A percentile compares a stretch with the other conserved stretches of the same genome.
Evolutionary conservation across 2,329 filamentous ascomycete genomes (phyloP).

Genomic region (Furcasterigmium furcatum): DNA sequence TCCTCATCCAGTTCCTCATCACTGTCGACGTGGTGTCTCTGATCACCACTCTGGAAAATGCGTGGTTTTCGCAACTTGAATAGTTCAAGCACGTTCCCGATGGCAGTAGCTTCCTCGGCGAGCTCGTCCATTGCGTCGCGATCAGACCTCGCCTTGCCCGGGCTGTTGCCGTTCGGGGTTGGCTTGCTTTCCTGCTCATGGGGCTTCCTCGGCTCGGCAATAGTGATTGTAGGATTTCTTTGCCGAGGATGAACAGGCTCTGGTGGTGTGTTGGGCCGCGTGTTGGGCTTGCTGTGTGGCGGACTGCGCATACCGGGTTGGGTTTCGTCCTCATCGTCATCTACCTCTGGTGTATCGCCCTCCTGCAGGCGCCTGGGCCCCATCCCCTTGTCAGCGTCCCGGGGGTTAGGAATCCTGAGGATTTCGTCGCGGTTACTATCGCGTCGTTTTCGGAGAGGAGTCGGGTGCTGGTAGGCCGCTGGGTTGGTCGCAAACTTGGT

Average conservation of each 20-base stretch:
- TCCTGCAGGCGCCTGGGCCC: conserved; percentile 55
- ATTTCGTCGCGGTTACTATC: conserved; percentile 69
- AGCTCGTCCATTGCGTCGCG: conserved; percentile 28
- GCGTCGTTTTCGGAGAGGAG: conserved; percentile 81
- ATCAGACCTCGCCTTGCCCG: conserved; percentile 12
- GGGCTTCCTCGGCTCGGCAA: conserved; percentile 58
- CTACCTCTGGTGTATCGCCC: conserved; percentile 26
- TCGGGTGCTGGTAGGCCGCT: conserved; percentile 76
- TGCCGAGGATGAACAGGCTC: conserved; percentile 12
- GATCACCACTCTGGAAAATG: conserved; percentile 31
- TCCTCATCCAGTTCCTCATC: conserved; percentile 8
- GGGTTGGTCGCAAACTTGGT: conserved; percentile 49
- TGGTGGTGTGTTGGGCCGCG: conserved; percentile 10
- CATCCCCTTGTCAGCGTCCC: conserved; percentile 83
- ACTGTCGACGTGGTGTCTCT: conserved; percentile 32
- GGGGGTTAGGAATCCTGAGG: conserved; percentile 84
- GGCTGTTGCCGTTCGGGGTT: background rate
- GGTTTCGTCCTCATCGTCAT: conserved; percentile 26
- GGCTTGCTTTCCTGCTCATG: conserved; percentile 11
- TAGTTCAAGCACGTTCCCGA: conserved; percentile 32
- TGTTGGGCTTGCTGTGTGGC: conserved; percentile 13
- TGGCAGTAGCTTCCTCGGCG: conserved; percentile 37
- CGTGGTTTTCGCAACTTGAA: conserved; percentile 42
- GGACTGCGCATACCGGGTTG: conserved; percentile 16
- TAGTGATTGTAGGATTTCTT: conserved; percentile 58